Conservation (phyloP, 2,329 filamentous ascomycete species). For the Furcasterigmium furcatum region DNA sequence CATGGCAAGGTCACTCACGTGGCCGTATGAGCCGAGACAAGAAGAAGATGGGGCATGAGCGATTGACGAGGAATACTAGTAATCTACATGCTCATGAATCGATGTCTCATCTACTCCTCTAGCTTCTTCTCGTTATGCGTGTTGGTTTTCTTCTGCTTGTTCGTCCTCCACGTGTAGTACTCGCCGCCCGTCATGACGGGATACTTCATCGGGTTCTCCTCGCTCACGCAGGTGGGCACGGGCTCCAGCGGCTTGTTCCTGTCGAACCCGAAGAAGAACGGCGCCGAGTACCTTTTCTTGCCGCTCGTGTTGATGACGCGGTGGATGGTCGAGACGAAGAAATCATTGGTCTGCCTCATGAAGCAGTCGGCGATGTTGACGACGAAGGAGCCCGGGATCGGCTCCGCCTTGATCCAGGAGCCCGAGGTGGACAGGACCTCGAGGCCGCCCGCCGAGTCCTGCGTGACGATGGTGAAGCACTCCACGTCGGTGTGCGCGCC, state of each 20-base stretch:
- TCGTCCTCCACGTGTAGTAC: too few relatives aligned
- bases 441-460: conserved; percentile 37
- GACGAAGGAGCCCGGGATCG: conserved; percentile 17
- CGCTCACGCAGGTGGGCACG: conserved; percentile 42
- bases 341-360: conserved; percentile 19
- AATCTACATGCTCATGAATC: too few relatives aligned
- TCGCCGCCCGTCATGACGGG: too few relatives aligned
- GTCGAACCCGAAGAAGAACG: conserved; percentile 40
- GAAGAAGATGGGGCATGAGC: too few relatives aligned
- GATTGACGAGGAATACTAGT: too few relatives aligned
- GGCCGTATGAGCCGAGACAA: too few relatives aligned
- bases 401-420: conserved; percentile 26
- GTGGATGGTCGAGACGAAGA: conserved; percentile 37
- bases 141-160: too few relatives aligned
- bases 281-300: conserved; percentile 9
- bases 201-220: conserved; percentile 43
- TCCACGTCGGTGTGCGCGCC: conserved; percentile 46
- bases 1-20: too few relatives aligned
- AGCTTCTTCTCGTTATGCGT: too few relatives aligned
- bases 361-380: conserved; percentile 22
- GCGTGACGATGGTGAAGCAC: conserved; percentile 45
- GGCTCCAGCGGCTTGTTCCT: conserved; percentile 47
- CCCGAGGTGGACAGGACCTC: conserved; percentile 37
- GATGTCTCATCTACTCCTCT: too few relatives aligned
- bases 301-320: conserved; percentile 43